Base-by-base conservation (phyloP, 495 filamentous ascomycete genomes). In the Chlorociboria aeruginascens region DNA sequence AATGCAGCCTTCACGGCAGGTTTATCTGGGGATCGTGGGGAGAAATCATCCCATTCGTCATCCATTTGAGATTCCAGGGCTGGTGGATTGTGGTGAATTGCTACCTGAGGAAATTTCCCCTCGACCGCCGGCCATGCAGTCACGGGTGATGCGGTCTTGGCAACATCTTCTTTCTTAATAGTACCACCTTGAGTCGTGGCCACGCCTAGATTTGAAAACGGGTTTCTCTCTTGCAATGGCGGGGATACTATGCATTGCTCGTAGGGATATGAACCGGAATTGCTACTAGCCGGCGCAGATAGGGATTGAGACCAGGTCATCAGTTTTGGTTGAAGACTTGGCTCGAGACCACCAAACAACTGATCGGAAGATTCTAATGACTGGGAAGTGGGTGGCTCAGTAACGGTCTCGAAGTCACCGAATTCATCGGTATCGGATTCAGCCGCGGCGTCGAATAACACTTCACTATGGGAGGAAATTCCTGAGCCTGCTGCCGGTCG, bases 371-470 rank as follows among this genome's bases (percentile, higher is more conserved):
- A 52, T 28, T 58, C 49, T 10, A 44, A 43, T 37, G 46, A n/a
- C 10, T 42, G 46, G 11, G 51, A 31, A 29, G 32, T 37, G 16
- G 4, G 43, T 2, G 29, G 41, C 40, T 46, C 46, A 29, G 45
- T 40, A 8, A 48, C 74, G 11, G 71, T 71, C 55, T 84, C 83
- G 53, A 88, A 88, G 46, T 86, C 82, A 11, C 83, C 83, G 75
- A 82, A 88, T 10, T 79, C 82, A 57, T 86, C 82, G 32, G 83
- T 78, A 7, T 68, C 69, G 0, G 61, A 61, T 14, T 69, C 51
- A 42, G 72, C 71, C 13, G 61, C 52, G 25, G 67, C 70, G 58
- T 76, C 73, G 46, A 72, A 71, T 38, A 73, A 49, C 7, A 71
- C 63, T 49, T 71, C 54, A 50, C 56, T 52, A 25, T 38, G 46